Evolutionary conservation across 257 asterid genomes (phyloP).

Genomic region (Solanum chiquidenum): DNA sequence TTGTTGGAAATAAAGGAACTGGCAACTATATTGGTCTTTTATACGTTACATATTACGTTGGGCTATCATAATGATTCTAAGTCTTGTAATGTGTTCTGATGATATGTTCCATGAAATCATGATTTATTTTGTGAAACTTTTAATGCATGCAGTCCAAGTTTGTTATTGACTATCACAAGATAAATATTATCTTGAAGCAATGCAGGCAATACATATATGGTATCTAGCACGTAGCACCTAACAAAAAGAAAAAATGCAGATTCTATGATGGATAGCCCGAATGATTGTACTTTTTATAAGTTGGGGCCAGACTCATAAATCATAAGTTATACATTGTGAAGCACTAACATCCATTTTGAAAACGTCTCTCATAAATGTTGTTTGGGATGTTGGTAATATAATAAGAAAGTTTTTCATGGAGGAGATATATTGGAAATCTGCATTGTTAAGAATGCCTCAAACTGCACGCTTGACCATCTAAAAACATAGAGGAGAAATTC

Average conservation of each 20-base stretch:
- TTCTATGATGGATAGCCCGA: neutral
- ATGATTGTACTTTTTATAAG: neutral
- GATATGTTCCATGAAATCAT: neutral
- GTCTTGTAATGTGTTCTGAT: neutral
- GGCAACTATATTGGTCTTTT: neutral
- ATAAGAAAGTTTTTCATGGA: neutral
- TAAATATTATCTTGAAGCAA: neutral
- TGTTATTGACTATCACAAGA: neutral
- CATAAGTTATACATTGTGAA: neutral
- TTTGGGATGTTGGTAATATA: neutral
- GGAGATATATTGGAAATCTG: neutral
- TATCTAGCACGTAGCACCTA: neutral
- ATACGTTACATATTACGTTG: neutral
- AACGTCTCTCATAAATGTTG: neutral
- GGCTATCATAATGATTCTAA: neutral
- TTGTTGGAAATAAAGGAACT: neutral
- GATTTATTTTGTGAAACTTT: neutral
- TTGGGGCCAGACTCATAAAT: neutral
- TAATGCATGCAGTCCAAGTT: neutral
- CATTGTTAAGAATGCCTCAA: neutral
- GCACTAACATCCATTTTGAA: neutral
- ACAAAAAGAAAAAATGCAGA: neutral
- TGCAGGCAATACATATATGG: neutral
- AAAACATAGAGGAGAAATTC: neutral
- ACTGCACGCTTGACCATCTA: neutral